Conservation (phyloP, 345 rosid species). For the Conringia planisiliqua region DNA sequence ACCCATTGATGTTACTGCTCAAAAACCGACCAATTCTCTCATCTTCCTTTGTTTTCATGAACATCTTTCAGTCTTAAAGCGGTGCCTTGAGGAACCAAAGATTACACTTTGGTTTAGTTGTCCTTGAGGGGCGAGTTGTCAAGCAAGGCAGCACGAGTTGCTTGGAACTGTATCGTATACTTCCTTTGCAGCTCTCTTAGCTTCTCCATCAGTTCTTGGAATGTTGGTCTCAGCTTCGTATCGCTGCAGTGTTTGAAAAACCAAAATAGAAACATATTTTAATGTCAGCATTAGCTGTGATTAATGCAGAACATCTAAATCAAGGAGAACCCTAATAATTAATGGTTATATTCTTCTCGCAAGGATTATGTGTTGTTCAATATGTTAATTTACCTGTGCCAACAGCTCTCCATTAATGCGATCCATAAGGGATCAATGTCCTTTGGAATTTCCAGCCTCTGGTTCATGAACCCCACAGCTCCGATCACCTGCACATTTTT, state of each 20-base stretch:
- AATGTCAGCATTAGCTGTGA: not conserved
- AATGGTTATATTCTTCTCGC: not conserved
- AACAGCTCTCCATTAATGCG: slow-evolving; percentile 83
- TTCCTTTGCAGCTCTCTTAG: slow-evolving; percentile 80
- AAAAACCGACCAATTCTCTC: not conserved
- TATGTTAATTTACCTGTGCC: slow-evolving; percentile 63
- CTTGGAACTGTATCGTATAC: slow-evolving; percentile 58
- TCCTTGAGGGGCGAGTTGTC: slow-evolving; percentile 53
- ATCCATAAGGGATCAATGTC: slow-evolving; percentile 82
- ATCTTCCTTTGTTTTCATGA: not conserved
- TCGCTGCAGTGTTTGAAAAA: slow-evolving; percentile 50
- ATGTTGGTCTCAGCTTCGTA: slow-evolving; percentile 65
- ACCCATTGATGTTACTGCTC: slow-evolving; percentile 7
- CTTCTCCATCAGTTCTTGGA: slow-evolving; percentile 84
- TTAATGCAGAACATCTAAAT: not conserved
- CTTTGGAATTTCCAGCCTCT: slow-evolving; percentile 79
- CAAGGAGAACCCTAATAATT: not conserved
- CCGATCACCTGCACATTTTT: slow-evolving; percentile 74
- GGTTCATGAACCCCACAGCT: slow-evolving; percentile 98
- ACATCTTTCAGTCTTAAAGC: not conserved
- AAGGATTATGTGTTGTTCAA: not conserved
- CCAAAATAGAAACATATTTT: not conserved
- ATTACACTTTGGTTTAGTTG: not conserved
- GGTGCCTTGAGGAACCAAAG: slow-evolving; percentile 4
- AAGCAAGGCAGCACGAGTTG: slow-evolving; percentile 49